Base-by-base conservation (phyloP, 257 asterid genomes). In the Solanum arcanum region DNA sequence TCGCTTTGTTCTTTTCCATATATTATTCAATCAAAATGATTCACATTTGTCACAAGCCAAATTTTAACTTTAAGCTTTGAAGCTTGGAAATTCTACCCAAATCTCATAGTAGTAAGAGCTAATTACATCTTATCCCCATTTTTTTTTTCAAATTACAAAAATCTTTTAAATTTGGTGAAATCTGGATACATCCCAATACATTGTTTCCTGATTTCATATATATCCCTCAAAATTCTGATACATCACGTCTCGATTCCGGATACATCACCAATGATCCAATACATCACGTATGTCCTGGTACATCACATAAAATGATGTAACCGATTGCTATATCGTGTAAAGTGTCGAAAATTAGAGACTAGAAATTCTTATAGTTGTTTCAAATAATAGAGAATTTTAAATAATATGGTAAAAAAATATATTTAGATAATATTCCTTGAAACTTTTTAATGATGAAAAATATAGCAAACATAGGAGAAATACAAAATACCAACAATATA, bases 201-300 rank as follows among this genome's bases (percentile, higher is more conserved):
- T 52, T 16, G 23, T 20, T 6, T 52, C 23, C 62, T 3, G 10
- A 1, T 52, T 52, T 52, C 0, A 9, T 0, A 16, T 52, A 16
- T 21, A 52, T 16, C 42, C 41, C 42, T 39, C 42, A 39, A 39
- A 7, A 39, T 39, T 3, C 9, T 0, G 60, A 49, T 49, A 49
- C 3, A 15, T 52, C 62, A 23, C 1, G 62, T 16, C 62, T 52
- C 62, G 1, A 52, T 52, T 52, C 0, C 0, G 0, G 0, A 52
- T 52, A 16, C 23, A 52, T 52, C 62, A 52, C 9, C 62, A 52
- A 52, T 1, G 10, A 16, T 20, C 23, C 10, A 9, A 16, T 41
- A 41, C 46, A 41, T 9, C 46, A 9, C 46, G 46, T 52, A 0
- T 21, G 18, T 52, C 23, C 2, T 6, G 10, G 3, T 52, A 52